A percentile compares a stretch with the other conserved stretches of the same genome.
Conservation (phyloP, 495 filamentous ascomycete species). For the Trichocladium antarcticum region DNA sequence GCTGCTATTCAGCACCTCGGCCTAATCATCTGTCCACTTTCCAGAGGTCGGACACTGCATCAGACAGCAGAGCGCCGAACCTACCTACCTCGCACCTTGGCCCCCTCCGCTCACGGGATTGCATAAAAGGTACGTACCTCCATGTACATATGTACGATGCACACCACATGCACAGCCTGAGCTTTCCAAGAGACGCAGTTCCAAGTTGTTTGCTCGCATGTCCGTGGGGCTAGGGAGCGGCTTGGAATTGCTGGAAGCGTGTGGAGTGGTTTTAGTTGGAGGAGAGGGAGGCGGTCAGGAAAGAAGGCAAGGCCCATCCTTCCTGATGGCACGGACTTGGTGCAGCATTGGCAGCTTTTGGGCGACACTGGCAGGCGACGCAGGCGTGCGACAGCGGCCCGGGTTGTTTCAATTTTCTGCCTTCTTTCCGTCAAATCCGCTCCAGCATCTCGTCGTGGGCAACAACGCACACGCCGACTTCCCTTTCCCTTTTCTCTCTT, state of each 20-base stretch:
- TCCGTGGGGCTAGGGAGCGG: neutral
- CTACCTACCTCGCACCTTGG: no score
- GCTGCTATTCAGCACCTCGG: no score
- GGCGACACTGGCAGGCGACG: no score
- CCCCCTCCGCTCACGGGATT: no score
- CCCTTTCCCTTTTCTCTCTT: neutral
- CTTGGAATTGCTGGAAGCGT: neutral
- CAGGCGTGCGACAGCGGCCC: neutral
- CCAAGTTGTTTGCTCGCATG: neutral
- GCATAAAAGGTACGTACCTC: no score
- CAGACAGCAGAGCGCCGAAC: no score
- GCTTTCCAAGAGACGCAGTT: neutral
- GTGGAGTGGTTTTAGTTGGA: neutral
- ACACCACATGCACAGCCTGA: no score
- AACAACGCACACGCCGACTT: neutral
- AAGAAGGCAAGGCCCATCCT: constrained; percentile 4
- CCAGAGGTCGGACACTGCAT: no score
- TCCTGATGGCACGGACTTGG: neutral
- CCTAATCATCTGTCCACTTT: no score
- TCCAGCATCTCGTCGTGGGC: neutral
- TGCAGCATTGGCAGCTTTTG: neutral
- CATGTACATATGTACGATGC: neutral
- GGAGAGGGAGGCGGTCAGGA: constrained; percentile 1
- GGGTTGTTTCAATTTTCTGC: neutral
- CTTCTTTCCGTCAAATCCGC: constrained; percentile 5